Evolutionary conservation across 78 protist species (phyloP), one percentile per base, ranked within the genome.

Genomic region (Dictyostelium purpureum): DNA sequence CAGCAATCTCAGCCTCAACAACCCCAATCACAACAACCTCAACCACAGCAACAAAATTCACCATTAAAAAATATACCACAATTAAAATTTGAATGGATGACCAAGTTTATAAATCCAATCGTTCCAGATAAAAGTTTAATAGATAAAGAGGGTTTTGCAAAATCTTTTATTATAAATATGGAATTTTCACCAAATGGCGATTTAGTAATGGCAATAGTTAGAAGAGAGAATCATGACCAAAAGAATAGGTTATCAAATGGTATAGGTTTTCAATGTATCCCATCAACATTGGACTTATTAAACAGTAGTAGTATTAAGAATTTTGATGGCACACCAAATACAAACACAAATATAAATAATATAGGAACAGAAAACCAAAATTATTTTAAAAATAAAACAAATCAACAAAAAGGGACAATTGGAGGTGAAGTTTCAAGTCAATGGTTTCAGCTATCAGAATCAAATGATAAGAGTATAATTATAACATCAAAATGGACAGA

Each of bases 51-150:
- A n/a, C n/a, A n/a, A n/a, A n/a, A n/a, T n/a, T 63, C 71, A 16
- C 83, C 69, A 59, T 78, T 42, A 51, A 78, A 61, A 6, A 54
- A 73, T 26, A 45, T 73, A 10, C 92, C 92, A 31, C 16, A 42
- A 16, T 45, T 85, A 21, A 85, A 85, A 47, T 85, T 57, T 57
- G 92, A 85, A 26, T 85, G 92, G 80, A 59, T 73, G 74, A 85
- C 82, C 7, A 51, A 57, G 24, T 43, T 82, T 38, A 59, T 82
- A 2, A 79, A 59, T 24, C 70, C 90, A 6, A 82, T 82, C 26
- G 73, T 82, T 38, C 90, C 90, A 2, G 90, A 82, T 82, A 73
- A 65, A 19, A 54, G 51, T 49, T 70, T 67, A 73, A 51, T 82
- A 9, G 90, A 82, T 18, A 82, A 66, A 26, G 92, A 85, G 28